Evolutionary conservation across 148 eudicot genomes (phyloP), one percentile per base, ranked within the genome.

Genomic region (Fagopyrum tataricum): DNA sequence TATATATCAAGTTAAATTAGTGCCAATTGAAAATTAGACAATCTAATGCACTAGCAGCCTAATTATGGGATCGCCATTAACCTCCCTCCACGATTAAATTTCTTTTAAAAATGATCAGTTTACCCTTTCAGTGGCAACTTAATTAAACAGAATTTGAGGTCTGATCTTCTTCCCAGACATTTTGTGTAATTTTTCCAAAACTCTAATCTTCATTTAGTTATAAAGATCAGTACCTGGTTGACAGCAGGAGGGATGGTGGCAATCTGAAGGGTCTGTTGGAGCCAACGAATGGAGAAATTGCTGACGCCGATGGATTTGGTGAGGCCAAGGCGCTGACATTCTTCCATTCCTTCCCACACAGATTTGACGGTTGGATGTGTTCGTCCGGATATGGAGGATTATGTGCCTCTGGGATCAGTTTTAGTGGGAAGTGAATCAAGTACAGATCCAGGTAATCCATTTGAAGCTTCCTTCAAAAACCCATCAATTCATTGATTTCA

Each of bases 361-460:
- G 75, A 76, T 76, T 77, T 78, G n/a, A 74, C 0, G 80, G 73
- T 20, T 42, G 72, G 62, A 76, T 66, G 21, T 78, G 67, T 39
- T 82, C 84, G 15, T 73, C 67, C 6, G 84, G 82, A 41, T 53
- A 75, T 39, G 76, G 76, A 6, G 73, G 13, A 4, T 20, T 11
- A 17, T 55, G 76, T 71, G 79, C 71, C 44, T 76, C 76, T 24
- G 82, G n/a, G 80, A 51, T 82, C 5, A 62, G 14, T 59, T 75
- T 79, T 74, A 82, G 44, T 6, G 85, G 85, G 71, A 72, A 79
- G 46, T 79, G 85, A 67, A 76, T 75, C 24, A 82, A 75, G 70
- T 79, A 76, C 12, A 79, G 69, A 75, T 79, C 85, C 10, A 82
- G 39, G 47, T 79, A 79, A 49, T 82, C 84, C 78, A 82, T 43